Evolutionary conservation across 352 stramenopile genomes (phyloP).

Genomic region (Globisporangium heterothallicum): DNA sequence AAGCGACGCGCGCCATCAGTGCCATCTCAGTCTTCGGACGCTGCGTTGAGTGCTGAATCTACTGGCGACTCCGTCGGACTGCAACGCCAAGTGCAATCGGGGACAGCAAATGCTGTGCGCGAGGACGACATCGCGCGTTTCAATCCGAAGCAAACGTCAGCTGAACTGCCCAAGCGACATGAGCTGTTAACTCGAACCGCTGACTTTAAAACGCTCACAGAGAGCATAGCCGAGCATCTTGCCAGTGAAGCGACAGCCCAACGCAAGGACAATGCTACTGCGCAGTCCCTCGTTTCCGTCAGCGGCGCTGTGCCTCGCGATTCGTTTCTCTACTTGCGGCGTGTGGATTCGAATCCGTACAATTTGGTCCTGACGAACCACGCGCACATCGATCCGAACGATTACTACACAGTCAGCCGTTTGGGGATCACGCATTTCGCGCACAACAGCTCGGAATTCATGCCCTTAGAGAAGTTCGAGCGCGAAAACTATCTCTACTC

Average conservation of each 20-base stretch:
- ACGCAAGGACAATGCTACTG: slow-evolving; percentile 2
- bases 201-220: slow-evolving; percentile 59
- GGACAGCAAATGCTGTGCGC: neutral
- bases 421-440: slow-evolving; percentile 88
- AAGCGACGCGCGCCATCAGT: slow-evolving; percentile 2
- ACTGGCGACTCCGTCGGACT: neutral
- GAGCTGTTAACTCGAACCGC: slow-evolving; percentile 39
- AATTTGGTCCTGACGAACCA: slow-evolving; percentile 63
- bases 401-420: slow-evolving; percentile 90
- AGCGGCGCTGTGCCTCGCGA: slow-evolving; percentile 25
- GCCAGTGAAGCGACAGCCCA: slow-evolving; percentile 4
- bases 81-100: neutral
- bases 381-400: slow-evolving; percentile 51
- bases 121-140: neutral
- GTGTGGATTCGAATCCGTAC: slow-evolving; percentile 74
- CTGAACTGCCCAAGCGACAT: slow-evolving; percentile 19
- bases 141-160: neutral
- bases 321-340: slow-evolving; percentile 72
- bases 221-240: slow-evolving; percentile 47
- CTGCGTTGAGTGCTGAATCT: neutral
- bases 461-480: slow-evolving; percentile 85
- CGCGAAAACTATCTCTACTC: slow-evolving; percentile 89
- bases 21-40: neutral
- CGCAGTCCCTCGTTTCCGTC: neutral
- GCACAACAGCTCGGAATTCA: slow-evolving; percentile 79